These are phyloP conservation scores for Lachnellula occidentalis DNA, from an alignment of 2,329 filamentous ascomycete species.

Conservation along the genomic window DNA sequence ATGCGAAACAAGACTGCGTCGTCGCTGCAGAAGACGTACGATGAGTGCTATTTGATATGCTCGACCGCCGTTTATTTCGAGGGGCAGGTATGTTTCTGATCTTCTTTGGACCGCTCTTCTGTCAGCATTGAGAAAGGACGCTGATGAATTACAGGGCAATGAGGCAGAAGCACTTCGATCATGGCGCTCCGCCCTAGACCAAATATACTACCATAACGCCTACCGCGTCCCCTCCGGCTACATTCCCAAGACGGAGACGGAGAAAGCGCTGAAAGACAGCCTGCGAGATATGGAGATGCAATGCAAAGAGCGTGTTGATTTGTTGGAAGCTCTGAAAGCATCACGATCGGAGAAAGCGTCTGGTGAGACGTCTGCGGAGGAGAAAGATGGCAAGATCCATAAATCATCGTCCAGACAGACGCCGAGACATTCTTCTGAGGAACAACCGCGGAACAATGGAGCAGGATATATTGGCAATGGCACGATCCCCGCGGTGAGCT, in stretches of 20 bases:
- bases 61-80: constrained; percentile 97
- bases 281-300: constrained; percentile 79
- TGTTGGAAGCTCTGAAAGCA: constrained; percentile 73
- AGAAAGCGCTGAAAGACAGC: constrained; percentile 76
- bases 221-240: constrained; percentile 66
- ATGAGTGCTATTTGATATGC: constrained; percentile 91
- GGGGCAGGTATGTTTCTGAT: constrained; percentile 58
- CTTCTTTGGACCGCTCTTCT: background rate
- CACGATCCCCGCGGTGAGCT: constrained; percentile 74
- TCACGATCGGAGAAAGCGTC: constrained; percentile 45
- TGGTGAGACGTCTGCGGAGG: constrained; percentile 18
- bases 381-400: constrained; percentile 18
- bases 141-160: constrained; percentile 59
- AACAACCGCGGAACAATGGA: constrained; percentile 23
- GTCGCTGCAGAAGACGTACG: constrained; percentile 92
- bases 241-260: constrained; percentile 71
- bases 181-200: constrained; percentile 83
- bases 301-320: constrained; percentile 87
- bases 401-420: constrained; percentile 29
- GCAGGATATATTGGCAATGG: constrained; percentile 70
- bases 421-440: constrained; percentile 26
- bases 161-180: constrained; percentile 85
- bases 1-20: constrained; percentile 57
- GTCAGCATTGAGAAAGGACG: background rate
- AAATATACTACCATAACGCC: constrained; percentile 81